Conservation (phyloP, 306 rosid genomes). For the Adenanthera pavonina region DNA sequence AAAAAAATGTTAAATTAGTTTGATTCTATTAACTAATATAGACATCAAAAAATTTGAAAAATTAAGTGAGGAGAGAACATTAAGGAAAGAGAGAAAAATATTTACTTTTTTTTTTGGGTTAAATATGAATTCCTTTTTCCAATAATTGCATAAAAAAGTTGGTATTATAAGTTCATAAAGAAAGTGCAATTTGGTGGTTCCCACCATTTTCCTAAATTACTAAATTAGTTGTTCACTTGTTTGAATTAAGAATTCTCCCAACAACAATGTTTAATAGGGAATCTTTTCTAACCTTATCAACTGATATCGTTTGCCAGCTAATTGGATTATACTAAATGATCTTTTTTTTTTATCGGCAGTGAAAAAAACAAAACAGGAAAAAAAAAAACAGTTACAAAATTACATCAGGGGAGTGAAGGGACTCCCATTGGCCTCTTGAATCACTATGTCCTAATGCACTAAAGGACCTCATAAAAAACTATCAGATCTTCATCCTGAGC, state of each 20-base stretch:
- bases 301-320: slow-evolving; percentile 3
- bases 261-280: background rate
- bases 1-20: too few relatives aligned
- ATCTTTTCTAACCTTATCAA: background rate
- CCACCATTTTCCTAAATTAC: background rate
- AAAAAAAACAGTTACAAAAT: too few relatives aligned
- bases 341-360: too few relatives aligned
- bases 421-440: too few relatives aligned
- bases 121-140: background rate
- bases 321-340: background rate
- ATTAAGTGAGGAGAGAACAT: background rate
- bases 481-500: too few relatives aligned
- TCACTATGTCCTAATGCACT: too few relatives aligned
- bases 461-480: too few relatives aligned
- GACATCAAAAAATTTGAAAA: background rate
- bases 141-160: background rate
- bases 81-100: too few relatives aligned
- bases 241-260: background rate
- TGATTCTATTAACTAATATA: too few relatives aligned
- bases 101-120: too few relatives aligned
- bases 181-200: background rate
- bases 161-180: background rate
- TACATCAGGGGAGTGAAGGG: too few relatives aligned
- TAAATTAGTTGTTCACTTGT: background rate
- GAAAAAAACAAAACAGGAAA: too few relatives aligned